These are phyloP conservation scores for Coemansia sp. DNA, from an alignment of 192 early-diverging fungal species.

Conservation along the genomic window DNA sequence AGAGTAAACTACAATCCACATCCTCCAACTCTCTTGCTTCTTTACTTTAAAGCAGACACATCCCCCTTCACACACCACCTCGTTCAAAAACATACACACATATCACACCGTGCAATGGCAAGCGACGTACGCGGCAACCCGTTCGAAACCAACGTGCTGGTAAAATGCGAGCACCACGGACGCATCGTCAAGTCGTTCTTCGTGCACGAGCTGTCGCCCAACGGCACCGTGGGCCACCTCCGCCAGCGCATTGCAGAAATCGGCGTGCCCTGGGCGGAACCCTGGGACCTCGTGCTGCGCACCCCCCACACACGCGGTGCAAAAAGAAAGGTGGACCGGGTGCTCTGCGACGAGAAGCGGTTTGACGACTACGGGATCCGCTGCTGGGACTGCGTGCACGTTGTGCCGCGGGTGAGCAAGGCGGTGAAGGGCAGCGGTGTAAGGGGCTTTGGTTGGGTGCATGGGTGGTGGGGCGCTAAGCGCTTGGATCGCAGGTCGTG, in stretches of 20 bases:
- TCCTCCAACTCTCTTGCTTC: too few species aligned
- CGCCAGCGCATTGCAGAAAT: constrained; percentile 6
- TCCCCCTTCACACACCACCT: too few species aligned
- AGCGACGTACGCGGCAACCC: constrained; percentile 15
- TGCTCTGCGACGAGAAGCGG: constrained; percentile 1
- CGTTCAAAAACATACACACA: too few species aligned
- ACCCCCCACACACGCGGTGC: not conserved
- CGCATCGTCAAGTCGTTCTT: constrained; percentile 23
- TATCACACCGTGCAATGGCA: not conserved
- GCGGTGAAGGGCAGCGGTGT: not conserved
- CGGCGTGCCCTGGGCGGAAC: not conserved
- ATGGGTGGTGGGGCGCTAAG: too few species aligned
- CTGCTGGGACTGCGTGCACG: constrained; percentile 29
- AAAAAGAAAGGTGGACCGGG: not conserved
- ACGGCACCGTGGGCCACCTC: constrained; percentile 20
- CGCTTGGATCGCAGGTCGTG: too few species aligned
- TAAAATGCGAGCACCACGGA: constrained; percentile 4
- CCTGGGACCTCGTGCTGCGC: constrained; percentile 15
- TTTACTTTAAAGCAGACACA: too few species aligned
- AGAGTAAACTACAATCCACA: too few species aligned
- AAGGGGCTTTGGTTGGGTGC: too few species aligned
- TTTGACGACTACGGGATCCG: constrained; percentile 24
- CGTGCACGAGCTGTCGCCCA: constrained; percentile 30
- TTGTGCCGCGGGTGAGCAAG: constrained; percentile 1
- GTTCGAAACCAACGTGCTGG: constrained; percentile 29